These are phyloP conservation scores for Ophiostoma ulmi DNA, from an alignment of 2,329 filamentous ascomycete genomes.

Conservation along the genomic window DNA sequence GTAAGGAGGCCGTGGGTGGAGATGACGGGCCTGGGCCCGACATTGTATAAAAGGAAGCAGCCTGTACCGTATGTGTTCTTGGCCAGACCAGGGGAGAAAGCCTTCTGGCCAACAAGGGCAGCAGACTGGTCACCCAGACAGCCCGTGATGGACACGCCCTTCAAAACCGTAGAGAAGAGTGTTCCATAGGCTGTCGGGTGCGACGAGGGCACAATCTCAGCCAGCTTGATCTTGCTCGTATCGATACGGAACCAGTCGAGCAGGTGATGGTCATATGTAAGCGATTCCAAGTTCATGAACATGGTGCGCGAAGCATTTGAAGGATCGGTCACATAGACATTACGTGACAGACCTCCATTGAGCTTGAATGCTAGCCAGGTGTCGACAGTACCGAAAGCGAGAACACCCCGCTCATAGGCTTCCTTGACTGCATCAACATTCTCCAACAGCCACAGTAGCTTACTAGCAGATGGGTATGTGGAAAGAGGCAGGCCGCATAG, in stretches of 20 bases:
- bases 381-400: conserved; percentile 84
- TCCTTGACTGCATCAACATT: conserved; percentile 64
- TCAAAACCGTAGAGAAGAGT: conserved; percentile 58
- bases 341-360: conserved; percentile 63
- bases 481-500: conserved; percentile 78
- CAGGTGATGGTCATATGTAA: conserved; percentile 72
- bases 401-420: conserved; percentile 70
- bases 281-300: conserved; percentile 83
- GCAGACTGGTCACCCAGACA: conserved; percentile 87
- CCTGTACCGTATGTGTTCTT: conserved; percentile 92
- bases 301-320: conserved; percentile 87
- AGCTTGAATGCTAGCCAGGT: conserved; percentile 82
- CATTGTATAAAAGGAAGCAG: conserved; percentile 84
- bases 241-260: conserved; percentile 74
- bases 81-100: conserved; percentile 72
- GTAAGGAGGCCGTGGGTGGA: conserved; percentile 76
- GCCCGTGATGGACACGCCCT: conserved; percentile 68
- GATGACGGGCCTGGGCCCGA: conserved; percentile 76
- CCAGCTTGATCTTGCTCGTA: conserved; percentile 63
- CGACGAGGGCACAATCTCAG: conserved; percentile 76
- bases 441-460: conserved; percentile 78
- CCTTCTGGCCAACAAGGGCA: conserved; percentile 78
- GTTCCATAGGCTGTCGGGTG: conserved; percentile 67
- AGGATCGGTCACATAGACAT: conserved; percentile 73
- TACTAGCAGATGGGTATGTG: conserved; percentile 81